Base-by-base conservation (phyloP, 2,329 filamentous ascomycete species). In the Aspergillus arachidicola region DNA sequence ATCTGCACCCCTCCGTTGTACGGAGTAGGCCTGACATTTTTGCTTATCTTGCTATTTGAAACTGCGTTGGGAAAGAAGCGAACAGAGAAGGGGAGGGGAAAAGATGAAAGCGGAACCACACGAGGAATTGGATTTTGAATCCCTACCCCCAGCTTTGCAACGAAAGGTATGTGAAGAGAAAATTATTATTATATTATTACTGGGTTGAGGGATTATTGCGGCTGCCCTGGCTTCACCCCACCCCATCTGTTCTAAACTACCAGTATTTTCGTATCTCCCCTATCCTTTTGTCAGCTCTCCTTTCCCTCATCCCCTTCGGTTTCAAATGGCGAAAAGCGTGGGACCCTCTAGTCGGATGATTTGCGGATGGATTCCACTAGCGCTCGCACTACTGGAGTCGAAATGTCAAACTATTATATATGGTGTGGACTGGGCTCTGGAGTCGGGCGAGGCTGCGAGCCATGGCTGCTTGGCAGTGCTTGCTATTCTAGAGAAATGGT, bases 301-400 rank as follows among this genome's bases (percentile, higher is more conserved):
- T 14, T 28, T 26, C 23, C 21, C 21, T 14, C 23, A 23, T 48
- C n/a, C 19, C 23, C 3, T 26, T 26, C 6, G 23, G 45, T 28
- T 26, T 28, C 12, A 26, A 48, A 48, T 6, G 12, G 6, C 6
- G 45, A 9, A 26, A 5, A 28, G 5, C 14, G 45, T 2, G 45
- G n/a, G 45, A 16, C 12, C 34, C 12, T 16, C 45, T 48, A 26
- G 45, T 53, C 50, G 48, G 23, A 32, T 51, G 41, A 62, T 64
- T 64, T 57, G 43, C 36, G 57, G 51, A 51, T 58, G 60, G 61
- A 59, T 58, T 57, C 57, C 58, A 63, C 67, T 64, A 63, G 61
- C 57, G 46, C 30, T 56, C 59, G 58, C 59, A 56, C 66, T 68
- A 66, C 61, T 62, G 57, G n/a, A 30, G 38, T 59, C 14, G 56